Evolutionary conservation across 306 rosid genomes (phyloP).

Genomic region (Cicer chorassanicum): DNA sequence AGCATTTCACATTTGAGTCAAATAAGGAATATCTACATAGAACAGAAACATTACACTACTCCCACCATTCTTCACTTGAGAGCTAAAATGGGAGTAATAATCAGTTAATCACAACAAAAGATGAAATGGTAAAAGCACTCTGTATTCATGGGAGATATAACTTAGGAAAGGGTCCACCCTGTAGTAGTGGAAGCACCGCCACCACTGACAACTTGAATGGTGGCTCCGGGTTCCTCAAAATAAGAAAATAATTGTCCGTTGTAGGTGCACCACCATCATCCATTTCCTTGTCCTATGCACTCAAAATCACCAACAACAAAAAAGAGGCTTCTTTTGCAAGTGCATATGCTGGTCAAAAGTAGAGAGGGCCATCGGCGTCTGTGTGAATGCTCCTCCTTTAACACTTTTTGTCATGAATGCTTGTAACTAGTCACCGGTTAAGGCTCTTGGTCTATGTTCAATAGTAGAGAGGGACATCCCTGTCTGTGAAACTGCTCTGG

Average conservation of each 20-base stretch:
- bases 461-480: conserved; percentile 88
- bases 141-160: not conserved
- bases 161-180: not conserved
- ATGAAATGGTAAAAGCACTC: not conserved
- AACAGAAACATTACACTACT: not conserved
- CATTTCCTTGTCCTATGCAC: conserved; percentile 2
- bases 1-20: not conserved
- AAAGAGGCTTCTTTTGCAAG: conserved; percentile 50
- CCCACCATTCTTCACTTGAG: not conserved
- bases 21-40: not conserved
- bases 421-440: conserved; percentile 71
- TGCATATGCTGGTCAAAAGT: conserved; percentile 11
- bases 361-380: not conserved
- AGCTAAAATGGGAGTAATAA: not conserved
- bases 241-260: conserved; percentile 39
- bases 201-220: conserved; percentile 28
- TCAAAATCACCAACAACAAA: conserved; percentile 31
- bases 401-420: conserved; percentile 29
- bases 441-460: conserved; percentile 84
- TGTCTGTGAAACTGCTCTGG: conserved; percentile 87
- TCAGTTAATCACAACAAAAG: not conserved
- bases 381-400: not conserved
- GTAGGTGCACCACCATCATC: conserved; percentile 20
- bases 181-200: conserved; percentile 44
- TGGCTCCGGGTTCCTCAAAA: conserved; percentile 27